Conservation (phyloP, 371 early-diverging fungal genomes). For the Mucor circinelloides region DNA sequence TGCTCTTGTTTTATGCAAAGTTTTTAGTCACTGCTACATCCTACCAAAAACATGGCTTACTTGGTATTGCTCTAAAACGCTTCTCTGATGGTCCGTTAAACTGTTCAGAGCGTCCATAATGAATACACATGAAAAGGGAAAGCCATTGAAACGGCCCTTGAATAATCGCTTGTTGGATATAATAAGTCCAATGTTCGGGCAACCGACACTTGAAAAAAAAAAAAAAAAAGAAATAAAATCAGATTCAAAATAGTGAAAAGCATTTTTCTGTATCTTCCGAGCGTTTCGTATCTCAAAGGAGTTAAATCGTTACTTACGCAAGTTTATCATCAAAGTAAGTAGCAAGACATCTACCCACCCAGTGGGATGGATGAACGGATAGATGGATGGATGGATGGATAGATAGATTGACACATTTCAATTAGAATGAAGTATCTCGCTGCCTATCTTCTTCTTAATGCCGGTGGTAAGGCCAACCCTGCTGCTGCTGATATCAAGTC, state of each 20-base stretch:
- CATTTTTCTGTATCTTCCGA: slow-evolving; percentile 20
- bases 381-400: slow-evolving; percentile 20
- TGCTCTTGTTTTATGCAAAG: background rate
- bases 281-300: slow-evolving; percentile 45
- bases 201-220: background rate
- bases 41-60: background rate
- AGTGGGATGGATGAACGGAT: slow-evolving; percentile 6
- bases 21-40: background rate
- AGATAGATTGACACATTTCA: background rate
- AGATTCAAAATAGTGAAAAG: background rate
- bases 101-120: slow-evolving; percentile 20
- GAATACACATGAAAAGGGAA: background rate
- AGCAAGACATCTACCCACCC: background rate
- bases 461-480: slow-evolving; percentile 89
- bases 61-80: slow-evolving; percentile 22
- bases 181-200: background rate
- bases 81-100: slow-evolving; percentile 22
- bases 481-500: slow-evolving; percentile 79
- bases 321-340: slow-evolving; percentile 20
- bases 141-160: background rate
- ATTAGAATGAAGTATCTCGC: slow-evolving; percentile 94
- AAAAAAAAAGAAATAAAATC: background rate
- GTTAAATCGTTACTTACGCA: slow-evolving; percentile 48
- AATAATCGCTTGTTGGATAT: background rate
- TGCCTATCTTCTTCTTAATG: slow-evolving; percentile 94